Evolutionary conservation across 805 yeast genomes (phyloP).

Genomic region (Lipomyces oligophaga): DNA sequence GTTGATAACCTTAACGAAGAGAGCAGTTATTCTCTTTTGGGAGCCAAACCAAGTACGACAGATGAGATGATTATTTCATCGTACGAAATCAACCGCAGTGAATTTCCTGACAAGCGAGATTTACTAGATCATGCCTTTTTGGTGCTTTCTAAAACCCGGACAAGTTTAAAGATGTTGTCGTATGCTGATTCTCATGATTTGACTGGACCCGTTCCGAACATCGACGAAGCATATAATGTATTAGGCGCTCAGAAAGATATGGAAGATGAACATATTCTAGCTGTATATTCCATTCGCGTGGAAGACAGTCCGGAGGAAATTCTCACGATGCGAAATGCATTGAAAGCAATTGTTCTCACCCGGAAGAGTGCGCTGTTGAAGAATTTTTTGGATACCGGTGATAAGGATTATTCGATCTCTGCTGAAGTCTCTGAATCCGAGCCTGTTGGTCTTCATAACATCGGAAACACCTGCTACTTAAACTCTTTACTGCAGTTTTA

Average conservation of each 20-base stretch:
- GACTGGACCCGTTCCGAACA: conserved; percentile 22
- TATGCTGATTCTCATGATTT: conserved; percentile 32
- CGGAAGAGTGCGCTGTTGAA: conserved; percentile 57
- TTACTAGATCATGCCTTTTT: conserved; percentile 31
- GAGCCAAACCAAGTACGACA: conserved; percentile 50
- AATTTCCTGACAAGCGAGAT: conserved; percentile 34
- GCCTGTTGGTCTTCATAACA: conserved; percentile 91
- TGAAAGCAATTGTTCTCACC: conserved; percentile 57
- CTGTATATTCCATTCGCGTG: conserved; percentile 39
- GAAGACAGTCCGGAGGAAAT: conserved; percentile 48
- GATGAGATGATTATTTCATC: conserved; percentile 76
- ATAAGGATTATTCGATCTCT: conserved; percentile 8
- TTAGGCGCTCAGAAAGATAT: conserved; percentile 26
- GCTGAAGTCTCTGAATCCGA: conserved; percentile 39
- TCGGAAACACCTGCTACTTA: conserved; percentile 93
- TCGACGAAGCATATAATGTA: conserved; percentile 23
- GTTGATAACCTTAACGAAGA: conserved; percentile 41
- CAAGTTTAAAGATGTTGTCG: conserved; percentile 32
- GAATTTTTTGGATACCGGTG: conserved; percentile 45
- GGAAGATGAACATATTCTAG: conserved; percentile 26
- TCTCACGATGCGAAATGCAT: conserved; percentile 53
- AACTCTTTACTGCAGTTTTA: conserved; percentile 88
- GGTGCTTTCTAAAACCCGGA: conserved; percentile 35
- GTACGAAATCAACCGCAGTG: conserved; percentile 59
- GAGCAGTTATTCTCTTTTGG: conserved; percentile 53